Conservation (phyloP, 495 filamentous ascomycete species). For the Lichenothelia convexa region DNA sequence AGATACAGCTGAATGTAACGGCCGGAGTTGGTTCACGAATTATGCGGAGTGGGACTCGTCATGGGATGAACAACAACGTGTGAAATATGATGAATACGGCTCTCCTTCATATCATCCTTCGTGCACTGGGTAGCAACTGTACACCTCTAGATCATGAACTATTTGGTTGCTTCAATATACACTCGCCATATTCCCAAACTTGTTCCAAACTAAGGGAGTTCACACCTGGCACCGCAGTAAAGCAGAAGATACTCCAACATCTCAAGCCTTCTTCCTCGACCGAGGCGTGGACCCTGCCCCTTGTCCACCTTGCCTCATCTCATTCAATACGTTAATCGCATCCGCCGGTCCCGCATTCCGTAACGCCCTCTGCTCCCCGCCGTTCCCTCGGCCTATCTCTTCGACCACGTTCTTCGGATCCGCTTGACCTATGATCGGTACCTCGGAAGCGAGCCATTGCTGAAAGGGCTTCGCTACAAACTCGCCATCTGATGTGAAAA, state of each 20-base stretch:
- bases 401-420: constrained; percentile 37
- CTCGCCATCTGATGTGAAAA: constrained; percentile 68
- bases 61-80: too few relatives aligned
- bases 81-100: too few relatives aligned
- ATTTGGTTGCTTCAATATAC: too few relatives aligned
- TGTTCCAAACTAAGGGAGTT: too few relatives aligned
- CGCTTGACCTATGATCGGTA: constrained; percentile 47
- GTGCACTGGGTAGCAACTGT: too few relatives aligned
- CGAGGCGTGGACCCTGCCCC: neutral
- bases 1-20: too few relatives aligned
- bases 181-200: too few relatives aligned
- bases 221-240: too few relatives aligned
- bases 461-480: constrained; percentile 78
- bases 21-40: too few relatives aligned
- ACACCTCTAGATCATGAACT: too few relatives aligned
- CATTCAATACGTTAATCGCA: neutral
- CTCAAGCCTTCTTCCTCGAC: neutral
- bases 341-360: neutral
- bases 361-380: neutral
- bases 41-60: too few relatives aligned
- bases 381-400: constrained; percentile 17
- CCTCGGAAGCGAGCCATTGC: constrained; percentile 50
- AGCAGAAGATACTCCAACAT: neutral
- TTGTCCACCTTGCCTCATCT: neutral
- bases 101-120: too few relatives aligned